phyloP scores from a whole-genome alignment of 495 filamentous ascomycete genomes.

The Penicillium egyptiacum region DNA sequence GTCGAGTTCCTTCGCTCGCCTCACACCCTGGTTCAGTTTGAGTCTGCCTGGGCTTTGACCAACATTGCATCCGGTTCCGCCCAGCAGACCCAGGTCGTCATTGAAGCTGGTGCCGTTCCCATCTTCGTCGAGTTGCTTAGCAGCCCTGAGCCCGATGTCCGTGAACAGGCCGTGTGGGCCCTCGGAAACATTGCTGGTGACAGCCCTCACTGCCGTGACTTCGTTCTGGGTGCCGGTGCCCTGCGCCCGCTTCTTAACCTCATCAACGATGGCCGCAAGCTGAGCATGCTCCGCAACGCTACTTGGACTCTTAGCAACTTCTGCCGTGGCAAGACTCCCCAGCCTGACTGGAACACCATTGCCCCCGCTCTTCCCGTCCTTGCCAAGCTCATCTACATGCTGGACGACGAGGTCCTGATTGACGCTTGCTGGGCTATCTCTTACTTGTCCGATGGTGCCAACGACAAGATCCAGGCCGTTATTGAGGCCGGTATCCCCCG shows the following conservation, averaged over 20 bases:
- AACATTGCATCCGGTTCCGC: constrained; percentile 99
- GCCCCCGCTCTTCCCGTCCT: constrained; percentile 94
- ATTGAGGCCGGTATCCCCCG: constrained; percentile 98
- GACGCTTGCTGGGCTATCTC: constrained; percentile 99
- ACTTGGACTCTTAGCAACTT: constrained; percentile 99
- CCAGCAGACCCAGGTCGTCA: constrained; percentile 96
- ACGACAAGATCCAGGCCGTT: constrained; percentile 99
- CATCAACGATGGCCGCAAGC: constrained; percentile 95
- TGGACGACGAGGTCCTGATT: constrained; percentile 98
- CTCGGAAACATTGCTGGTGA: constrained; percentile 99
- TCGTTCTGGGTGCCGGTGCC: constrained; percentile 85
- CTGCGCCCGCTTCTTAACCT: constrained; percentile 84
- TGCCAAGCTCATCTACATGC: constrained; percentile 94
- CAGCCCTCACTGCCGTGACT: constrained; percentile 95
- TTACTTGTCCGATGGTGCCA: constrained; percentile 97
- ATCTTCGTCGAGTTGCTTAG: constrained; percentile 96
- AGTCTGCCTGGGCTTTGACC: constrained; percentile 98
- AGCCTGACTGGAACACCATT: constrained; percentile 98
- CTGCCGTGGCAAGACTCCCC: constrained; percentile 98
- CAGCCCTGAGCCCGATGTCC: constrained; percentile 96
- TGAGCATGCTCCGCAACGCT: constrained; percentile 98
- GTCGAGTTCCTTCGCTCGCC: constrained; percentile 98
- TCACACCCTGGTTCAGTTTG: constrained; percentile 98
- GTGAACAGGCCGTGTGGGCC: constrained; percentile 99
- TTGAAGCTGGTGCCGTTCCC: constrained; percentile 95